Percentiles rank a stretch among this genome's conserved stretches.
Evolutionary conservation across 257 asterid genomes (phyloP).

Genomic region (Solanum pimpinellifolium): DNA sequence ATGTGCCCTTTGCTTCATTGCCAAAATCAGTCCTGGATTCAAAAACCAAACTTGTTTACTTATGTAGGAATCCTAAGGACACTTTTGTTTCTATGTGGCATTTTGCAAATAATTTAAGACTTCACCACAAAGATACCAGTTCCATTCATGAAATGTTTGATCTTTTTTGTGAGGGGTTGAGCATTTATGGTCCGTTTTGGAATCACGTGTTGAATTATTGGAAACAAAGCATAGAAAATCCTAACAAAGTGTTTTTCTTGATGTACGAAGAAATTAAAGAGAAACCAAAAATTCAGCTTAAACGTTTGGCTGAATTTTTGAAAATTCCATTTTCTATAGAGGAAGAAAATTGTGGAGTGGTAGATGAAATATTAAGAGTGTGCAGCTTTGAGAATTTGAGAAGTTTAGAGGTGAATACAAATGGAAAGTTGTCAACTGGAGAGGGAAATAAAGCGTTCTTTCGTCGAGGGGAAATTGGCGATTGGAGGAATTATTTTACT

Average conservation of each 20-base stretch:
- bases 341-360: background rate
- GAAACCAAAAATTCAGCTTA: too few relatives aligned
- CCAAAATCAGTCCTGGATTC: background rate
- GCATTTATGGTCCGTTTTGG: slow-evolving; percentile 1
- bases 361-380: background rate
- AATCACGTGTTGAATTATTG: background rate
- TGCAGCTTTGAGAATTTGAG: too few relatives aligned
- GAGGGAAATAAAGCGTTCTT: too few relatives aligned
- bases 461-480: too few relatives aligned
- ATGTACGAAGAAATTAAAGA: too few relatives aligned
- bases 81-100: slow-evolving; percentile 1
- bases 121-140: background rate
- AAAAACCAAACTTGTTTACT: background rate
- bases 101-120: background rate
- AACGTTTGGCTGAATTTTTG: background rate
- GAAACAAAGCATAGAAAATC: background rate
- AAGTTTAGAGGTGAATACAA: too few relatives aligned
- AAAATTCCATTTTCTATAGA: background rate
- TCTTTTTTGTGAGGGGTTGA: slow-evolving; percentile 1
- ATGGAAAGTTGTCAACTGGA: too few relatives aligned
- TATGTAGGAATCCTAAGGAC: slow-evolving; percentile 6
- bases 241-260: too few relatives aligned
- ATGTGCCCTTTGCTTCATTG: background rate
- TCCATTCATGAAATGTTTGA: background rate
- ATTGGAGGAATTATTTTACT: too few relatives aligned